Evolutionary conservation across 1,284 basidiomycete species (phyloP).

Genomic region (Singerocomus rubriflavus): DNA sequence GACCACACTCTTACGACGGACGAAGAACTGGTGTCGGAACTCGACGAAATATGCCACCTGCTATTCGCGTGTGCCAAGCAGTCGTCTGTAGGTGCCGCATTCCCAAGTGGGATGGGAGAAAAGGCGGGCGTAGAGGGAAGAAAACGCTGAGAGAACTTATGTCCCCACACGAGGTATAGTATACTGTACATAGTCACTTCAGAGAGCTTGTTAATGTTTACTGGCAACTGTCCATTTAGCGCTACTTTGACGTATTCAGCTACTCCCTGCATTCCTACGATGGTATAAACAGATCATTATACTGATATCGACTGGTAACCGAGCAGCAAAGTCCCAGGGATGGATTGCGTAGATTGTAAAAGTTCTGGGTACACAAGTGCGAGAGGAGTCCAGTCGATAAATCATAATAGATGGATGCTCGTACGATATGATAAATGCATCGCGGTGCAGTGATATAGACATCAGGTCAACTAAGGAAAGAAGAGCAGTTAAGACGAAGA

Average conservation of each 20-base stretch:
- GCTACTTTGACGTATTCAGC: constrained; percentile 5
- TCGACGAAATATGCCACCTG: constrained; percentile 25
- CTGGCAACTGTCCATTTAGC: constrained; percentile 5
- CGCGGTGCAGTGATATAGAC: constrained; percentile 19
- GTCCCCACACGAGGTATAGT: neutral
- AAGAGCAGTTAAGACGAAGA: constrained; percentile 7
- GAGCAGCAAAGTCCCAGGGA: constrained; percentile 1
- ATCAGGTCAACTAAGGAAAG: constrained; percentile 8
- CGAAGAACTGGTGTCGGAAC: constrained; percentile 18
- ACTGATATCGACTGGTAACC: constrained; percentile 4
- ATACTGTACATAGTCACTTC: neutral
- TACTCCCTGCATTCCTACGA: neutral
- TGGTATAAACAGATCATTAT: constrained; percentile 1
- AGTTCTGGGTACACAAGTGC: constrained; percentile 6
- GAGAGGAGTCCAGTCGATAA: constrained; percentile 21
- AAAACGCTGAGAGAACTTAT: neutral
- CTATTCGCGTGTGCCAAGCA: constrained; percentile 25
- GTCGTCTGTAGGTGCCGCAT: constrained; percentile 24
- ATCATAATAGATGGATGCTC: constrained; percentile 28
- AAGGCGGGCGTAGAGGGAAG: neutral
- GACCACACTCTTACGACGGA: constrained; percentile 8
- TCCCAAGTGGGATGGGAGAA: constrained; percentile 22
- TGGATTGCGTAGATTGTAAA: constrained; percentile 18
- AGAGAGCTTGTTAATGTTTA: neutral
- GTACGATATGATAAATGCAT: constrained; percentile 30